Evolutionary conservation across 208 protist species (phyloP).

Genomic region (Leptomonas pyrrhocoris): DNA sequence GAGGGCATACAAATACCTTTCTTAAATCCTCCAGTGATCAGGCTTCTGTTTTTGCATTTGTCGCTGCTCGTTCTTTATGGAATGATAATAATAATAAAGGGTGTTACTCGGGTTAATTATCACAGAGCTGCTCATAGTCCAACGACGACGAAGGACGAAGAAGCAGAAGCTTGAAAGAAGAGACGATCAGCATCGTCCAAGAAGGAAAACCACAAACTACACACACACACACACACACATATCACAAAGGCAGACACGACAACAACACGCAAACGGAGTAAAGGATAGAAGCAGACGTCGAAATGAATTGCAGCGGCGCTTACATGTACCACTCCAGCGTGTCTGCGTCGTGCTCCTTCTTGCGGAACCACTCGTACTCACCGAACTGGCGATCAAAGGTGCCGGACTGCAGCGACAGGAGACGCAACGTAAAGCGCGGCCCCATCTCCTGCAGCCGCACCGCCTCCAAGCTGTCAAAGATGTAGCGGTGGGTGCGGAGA

Average conservation of each 20-base stretch:
- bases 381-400: slow-evolving; percentile 93
- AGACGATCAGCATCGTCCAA: not conserved
- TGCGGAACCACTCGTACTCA: slow-evolving; percentile 95
- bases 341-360: slow-evolving; percentile 90
- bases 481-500: slow-evolving; percentile 92
- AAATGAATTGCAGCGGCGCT: not conserved
- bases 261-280: not conserved
- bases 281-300: not conserved
- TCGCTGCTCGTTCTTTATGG: too few relatives aligned
- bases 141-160: too few relatives aligned
- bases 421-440: slow-evolving; percentile 89
- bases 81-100: too few relatives aligned
- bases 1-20: too few relatives aligned
- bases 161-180: not conserved
- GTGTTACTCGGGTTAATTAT: too few relatives aligned
- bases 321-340: slow-evolving; percentile 93
- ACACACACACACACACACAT: not conserved
- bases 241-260: not conserved
- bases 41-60: too few relatives aligned
- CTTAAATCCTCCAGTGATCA: too few relatives aligned
- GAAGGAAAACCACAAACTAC: not conserved
- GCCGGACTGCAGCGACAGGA: slow-evolving; percentile 90
- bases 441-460: slow-evolving; percentile 94
- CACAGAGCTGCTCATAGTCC: too few relatives aligned
- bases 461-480: slow-evolving; percentile 89